Evolutionary conservation across 495 filamentous ascomycete species (phyloP).

Genomic region (Melanomma pulvis-pyrius): DNA sequence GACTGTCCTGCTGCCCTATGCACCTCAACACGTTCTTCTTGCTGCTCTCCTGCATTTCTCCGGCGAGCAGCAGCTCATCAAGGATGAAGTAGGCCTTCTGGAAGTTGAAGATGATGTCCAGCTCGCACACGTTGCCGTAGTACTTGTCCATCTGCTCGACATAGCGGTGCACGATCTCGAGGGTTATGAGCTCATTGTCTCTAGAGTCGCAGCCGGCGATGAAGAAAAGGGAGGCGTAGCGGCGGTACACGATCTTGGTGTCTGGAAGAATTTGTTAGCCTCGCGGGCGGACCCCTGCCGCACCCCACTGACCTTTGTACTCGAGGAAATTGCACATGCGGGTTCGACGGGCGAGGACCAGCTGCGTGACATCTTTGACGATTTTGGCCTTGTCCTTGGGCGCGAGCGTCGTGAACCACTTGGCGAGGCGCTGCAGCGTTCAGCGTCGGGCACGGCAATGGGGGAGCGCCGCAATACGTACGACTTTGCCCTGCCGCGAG

Average conservation of each 20-base stretch:
- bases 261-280: slow-evolving; percentile 57
- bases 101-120: slow-evolving; percentile 99
- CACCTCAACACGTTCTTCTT: slow-evolving; percentile 97
- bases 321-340: slow-evolving; percentile 99
- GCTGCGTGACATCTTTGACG: slow-evolving; percentile 98
- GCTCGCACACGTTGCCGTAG: slow-evolving; percentile 99
- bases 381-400: slow-evolving; percentile 99
- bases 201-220: slow-evolving; percentile 93
- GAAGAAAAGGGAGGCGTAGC: slow-evolving; percentile 98
- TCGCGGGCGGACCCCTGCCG: not conserved
- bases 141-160: slow-evolving; percentile 99
- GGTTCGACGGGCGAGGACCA: slow-evolving; percentile 91
- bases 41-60: slow-evolving; percentile 98
- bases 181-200: slow-evolving; percentile 96
- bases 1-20: slow-evolving; percentile 90
- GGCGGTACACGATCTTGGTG: slow-evolving; percentile 96
- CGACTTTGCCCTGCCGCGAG: slow-evolving; percentile 98
- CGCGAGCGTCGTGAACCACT: slow-evolving; percentile 99
- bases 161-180: slow-evolving; percentile 98
- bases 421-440: slow-evolving; percentile 80
- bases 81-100: slow-evolving; percentile 99
- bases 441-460: slow-evolving; percentile 45
- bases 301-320: slow-evolving; percentile 75
- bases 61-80: slow-evolving; percentile 92
- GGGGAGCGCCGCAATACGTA: slow-evolving; percentile 59